phyloP scores from a whole-genome alignment of 345 rosid genomes.

The Hibiscus mutabilis region DNA sequence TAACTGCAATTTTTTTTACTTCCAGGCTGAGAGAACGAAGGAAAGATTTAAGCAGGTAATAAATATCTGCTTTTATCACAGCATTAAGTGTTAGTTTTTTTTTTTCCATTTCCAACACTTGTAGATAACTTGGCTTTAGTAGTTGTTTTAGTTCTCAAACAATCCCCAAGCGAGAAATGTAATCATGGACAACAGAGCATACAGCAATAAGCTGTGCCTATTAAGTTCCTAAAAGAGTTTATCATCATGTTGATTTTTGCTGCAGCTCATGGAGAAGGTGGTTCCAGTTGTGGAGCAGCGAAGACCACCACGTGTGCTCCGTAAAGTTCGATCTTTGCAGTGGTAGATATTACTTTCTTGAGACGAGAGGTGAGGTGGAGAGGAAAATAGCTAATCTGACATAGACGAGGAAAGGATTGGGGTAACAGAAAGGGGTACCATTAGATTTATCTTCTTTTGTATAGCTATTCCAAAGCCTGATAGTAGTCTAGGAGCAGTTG shows the following conservation, averaged over 20 bases:
- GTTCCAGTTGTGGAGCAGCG: constrained; percentile 62
- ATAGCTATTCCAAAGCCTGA: constrained; percentile 17
- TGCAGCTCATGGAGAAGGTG: constrained; percentile 74
- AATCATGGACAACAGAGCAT: not conserved
- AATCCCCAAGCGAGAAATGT: not conserved
- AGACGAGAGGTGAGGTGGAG: too few species aligned
- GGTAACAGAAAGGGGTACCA: not conserved
- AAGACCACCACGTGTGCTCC: constrained; percentile 36
- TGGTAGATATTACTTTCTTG: constrained; percentile 36
- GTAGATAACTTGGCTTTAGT: not conserved
- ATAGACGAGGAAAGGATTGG: constrained; percentile 1
- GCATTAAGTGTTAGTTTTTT: constrained; percentile 2
- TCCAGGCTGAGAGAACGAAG: constrained; percentile 62
- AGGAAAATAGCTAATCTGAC: constrained; percentile 4
- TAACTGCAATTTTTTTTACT: constrained; percentile 4
- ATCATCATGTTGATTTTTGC: constrained; percentile 1
- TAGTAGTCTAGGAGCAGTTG: constrained; percentile 8
- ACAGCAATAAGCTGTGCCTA: not conserved
- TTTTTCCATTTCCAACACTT: not conserved
- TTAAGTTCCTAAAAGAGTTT: not conserved
- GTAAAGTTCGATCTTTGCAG: constrained; percentile 55
- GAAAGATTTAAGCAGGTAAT: constrained; percentile 64
- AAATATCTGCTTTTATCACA: not conserved
- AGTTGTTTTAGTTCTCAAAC: not conserved
- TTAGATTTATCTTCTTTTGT: constrained; percentile 14